phyloP scores from a whole-genome alignment of 352 stramenopile species.

The Phytophthora quininea region DNA sequence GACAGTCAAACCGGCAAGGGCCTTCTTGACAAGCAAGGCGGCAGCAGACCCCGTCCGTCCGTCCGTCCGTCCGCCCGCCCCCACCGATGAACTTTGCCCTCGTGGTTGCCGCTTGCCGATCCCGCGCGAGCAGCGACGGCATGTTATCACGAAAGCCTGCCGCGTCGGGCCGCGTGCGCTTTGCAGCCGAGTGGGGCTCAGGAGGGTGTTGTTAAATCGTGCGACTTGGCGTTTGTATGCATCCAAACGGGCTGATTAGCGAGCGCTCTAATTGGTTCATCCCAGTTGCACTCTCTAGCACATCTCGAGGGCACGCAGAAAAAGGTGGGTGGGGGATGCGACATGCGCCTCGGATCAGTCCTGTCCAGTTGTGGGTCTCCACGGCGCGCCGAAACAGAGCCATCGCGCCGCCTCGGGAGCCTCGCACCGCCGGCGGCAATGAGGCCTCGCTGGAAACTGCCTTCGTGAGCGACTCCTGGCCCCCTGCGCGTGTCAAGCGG shows the following conservation, averaged over 20 bases:
- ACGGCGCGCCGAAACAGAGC: slow-evolving; percentile 11
- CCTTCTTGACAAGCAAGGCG: not conserved
- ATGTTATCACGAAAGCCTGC: not conserved
- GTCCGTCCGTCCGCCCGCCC: no score
- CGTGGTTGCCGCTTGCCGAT: not conserved
- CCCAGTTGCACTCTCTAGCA: slow-evolving; percentile 17
- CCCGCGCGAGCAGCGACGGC: not conserved
- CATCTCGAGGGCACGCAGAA: slow-evolving; percentile 27
- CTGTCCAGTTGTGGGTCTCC: slow-evolving; percentile 9
- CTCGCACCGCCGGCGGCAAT: slow-evolving; percentile 1
- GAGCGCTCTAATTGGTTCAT: slow-evolving; percentile 35
- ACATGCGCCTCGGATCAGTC: slow-evolving; percentile 36
- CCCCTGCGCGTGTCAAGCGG: not conserved
- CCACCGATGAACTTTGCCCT: not conserved
- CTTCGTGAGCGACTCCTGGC: not conserved
- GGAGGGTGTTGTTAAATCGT: slow-evolving; percentile 1
- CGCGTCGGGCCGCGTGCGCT: no score
- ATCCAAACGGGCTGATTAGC: slow-evolving; percentile 16
- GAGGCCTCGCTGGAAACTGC: not conserved
- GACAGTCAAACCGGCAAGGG: not conserved
- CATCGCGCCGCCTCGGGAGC: not conserved
- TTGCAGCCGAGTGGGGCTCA: not conserved
- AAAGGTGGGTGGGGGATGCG: slow-evolving; percentile 33
- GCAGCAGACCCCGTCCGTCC: no score
- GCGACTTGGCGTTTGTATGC: slow-evolving; percentile 8